These are phyloP conservation scores for Aspergillus mulundensis DNA, from an alignment of 495 filamentous ascomycete genomes.

Conservation along the genomic window DNA sequence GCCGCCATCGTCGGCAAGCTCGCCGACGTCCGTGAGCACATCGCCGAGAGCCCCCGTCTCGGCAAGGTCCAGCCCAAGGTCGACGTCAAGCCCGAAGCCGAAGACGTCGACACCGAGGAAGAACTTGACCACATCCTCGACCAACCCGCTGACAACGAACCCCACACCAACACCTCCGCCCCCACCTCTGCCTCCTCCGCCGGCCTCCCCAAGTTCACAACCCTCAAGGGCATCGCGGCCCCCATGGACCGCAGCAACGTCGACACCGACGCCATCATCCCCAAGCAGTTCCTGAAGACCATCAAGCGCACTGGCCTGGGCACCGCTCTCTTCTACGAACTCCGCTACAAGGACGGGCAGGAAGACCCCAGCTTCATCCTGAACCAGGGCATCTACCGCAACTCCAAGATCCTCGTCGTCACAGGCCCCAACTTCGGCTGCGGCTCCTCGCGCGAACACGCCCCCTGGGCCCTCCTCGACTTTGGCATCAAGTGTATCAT, in stretches of 20 bases:
- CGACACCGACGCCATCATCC: conserved; percentile 98
- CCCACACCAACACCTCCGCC: conserved; percentile 53
- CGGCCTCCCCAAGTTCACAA: conserved; percentile 77
- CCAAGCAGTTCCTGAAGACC: conserved; percentile 98
- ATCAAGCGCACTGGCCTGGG: conserved; percentile 97
- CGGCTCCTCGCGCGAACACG: conserved; percentile 90
- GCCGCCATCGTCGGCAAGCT: conserved; percentile 87
- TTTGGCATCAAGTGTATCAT: conserved; percentile 95
- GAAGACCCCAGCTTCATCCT: conserved; percentile 82
- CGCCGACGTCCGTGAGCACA: conserved; percentile 80
- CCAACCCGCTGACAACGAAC: conserved; percentile 64
- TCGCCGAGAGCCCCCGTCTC: conserved; percentile 54
- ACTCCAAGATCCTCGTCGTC: conserved; percentile 86
- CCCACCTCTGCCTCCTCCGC: conserved; percentile 45
- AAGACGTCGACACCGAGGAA: conserved; percentile 72
- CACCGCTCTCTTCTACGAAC: conserved; percentile 77
- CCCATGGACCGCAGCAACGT: conserved; percentile 85
- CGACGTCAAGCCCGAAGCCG: conserved; percentile 57
- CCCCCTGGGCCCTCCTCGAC: conserved; percentile 94
- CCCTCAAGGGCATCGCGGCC: conserved; percentile 81
- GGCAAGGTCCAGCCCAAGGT: conserved; percentile 53
- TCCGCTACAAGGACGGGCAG: conserved; percentile 70
- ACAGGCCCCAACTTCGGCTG: conserved; percentile 96
- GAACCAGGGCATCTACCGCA: conserved; percentile 83
- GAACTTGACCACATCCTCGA: conserved; percentile 75